phyloP scores from a whole-genome alignment of 2,329 filamentous ascomycete species.

The Aureobasidium sp. region DNA sequence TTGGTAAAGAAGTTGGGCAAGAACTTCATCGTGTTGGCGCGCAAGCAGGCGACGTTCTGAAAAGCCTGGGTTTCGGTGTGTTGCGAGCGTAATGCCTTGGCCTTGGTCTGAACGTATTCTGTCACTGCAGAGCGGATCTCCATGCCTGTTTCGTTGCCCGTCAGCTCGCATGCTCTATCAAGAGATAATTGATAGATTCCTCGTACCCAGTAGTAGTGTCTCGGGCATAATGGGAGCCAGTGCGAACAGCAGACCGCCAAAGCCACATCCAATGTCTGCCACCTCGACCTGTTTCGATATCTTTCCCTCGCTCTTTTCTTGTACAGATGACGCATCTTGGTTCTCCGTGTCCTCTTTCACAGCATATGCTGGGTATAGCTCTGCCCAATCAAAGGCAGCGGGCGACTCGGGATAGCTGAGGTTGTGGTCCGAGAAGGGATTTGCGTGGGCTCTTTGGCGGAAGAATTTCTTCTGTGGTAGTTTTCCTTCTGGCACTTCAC shows the following conservation, averaged over 20 bases:
- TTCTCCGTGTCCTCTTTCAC: conserved; percentile 20
- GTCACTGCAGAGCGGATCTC: conserved; percentile 90
- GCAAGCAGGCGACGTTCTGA: conserved; percentile 81
- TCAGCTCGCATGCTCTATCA: neutral
- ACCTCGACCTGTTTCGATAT: conserved; percentile 73
- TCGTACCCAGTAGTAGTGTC: conserved; percentile 72
- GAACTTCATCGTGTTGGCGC: conserved; percentile 98
- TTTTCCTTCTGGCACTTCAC: conserved; percentile 42
- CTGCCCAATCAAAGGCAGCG: conserved; percentile 83
- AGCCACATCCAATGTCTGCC: conserved; percentile 95
- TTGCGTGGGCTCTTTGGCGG: conserved; percentile 91
- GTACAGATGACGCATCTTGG: conserved; percentile 13
- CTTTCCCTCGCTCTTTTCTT: conserved; percentile 24
- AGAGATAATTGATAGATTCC: no score
- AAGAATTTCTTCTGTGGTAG: conserved; percentile 95
- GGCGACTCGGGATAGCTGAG: conserved; percentile 77
- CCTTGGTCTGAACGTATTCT: conserved; percentile 82
- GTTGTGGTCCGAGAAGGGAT: conserved; percentile 92
- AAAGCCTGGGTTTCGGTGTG: conserved; percentile 39
- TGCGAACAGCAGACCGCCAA: conserved; percentile 83
- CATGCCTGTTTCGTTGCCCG: conserved; percentile 53
- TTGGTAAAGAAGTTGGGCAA: conserved; percentile 93
- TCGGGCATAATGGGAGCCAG: conserved; percentile 75
- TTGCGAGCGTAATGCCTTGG: conserved; percentile 65
- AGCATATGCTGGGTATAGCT: conserved; percentile 71